Conservation (phyloP, 83 land plant species). For the Picea abies region DNA sequence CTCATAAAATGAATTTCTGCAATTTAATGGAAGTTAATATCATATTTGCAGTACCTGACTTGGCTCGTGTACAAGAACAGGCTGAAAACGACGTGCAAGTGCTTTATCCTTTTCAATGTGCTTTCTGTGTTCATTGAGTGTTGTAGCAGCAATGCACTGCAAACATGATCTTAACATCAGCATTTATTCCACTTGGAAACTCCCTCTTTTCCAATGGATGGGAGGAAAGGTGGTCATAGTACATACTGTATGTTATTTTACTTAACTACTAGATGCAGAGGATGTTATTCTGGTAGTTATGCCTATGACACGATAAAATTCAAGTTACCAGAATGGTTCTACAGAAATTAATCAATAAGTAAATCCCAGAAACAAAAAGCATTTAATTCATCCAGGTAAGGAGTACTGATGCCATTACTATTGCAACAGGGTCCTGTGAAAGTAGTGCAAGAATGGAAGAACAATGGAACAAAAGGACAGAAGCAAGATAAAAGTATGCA, state of each 20-base stretch:
- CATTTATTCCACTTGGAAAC: background rate
- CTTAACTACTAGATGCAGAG: background rate
- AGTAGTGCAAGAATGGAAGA: background rate
- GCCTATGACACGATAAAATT: background rate
- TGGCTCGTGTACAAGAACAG: constrained; percentile 85
- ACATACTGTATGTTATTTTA: too few species aligned
- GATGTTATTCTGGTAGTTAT: background rate
- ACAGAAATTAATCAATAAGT: background rate
- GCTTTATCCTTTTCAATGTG: constrained; percentile 97
- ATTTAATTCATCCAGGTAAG: background rate
- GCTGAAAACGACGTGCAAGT: constrained; percentile 92
- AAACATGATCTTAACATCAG: background rate
- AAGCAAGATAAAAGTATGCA: too few species aligned
- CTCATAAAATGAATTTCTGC: background rate
- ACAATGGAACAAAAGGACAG: too few species aligned
- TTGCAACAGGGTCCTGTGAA: background rate
- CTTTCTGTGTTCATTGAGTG: constrained; percentile 76
- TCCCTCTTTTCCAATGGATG: background rate
- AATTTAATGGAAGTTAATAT: background rate
- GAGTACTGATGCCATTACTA: background rate
- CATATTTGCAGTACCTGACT: constrained; percentile 59
- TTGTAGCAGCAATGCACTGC: constrained; percentile 96
- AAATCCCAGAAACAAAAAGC: background rate
- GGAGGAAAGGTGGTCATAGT: too few species aligned
- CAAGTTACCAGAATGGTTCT: background rate